Evolutionary conservation across 2,329 filamentous ascomycete genomes (phyloP).

Genomic region (Nigrospora sphaerica): DNA sequence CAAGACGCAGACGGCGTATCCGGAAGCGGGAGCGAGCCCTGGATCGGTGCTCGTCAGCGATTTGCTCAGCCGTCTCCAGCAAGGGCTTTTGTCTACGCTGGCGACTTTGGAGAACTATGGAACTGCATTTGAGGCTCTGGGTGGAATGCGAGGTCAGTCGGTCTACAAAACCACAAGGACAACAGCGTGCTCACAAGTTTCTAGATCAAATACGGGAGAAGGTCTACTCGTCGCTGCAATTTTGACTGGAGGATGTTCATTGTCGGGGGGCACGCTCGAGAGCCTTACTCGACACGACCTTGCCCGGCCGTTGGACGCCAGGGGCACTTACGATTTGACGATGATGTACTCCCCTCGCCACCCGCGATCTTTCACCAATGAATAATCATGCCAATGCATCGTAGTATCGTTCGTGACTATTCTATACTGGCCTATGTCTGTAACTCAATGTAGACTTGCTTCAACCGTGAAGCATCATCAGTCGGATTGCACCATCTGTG

Average conservation of each 20-base stretch:
- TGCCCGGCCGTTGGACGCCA: too few relatives aligned
- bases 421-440: too few relatives aligned
- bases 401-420: too few relatives aligned
- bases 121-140: conserved; percentile 35
- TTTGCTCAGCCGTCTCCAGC: conserved; percentile 31
- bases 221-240: conserved; percentile 2
- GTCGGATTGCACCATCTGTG: too few relatives aligned
- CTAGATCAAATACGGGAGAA: conserved; percentile 8
- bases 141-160: conserved; percentile 34
- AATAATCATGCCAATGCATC: too few relatives aligned
- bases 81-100: conserved; percentile 32
- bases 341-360: too few relatives aligned
- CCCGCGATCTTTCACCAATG: too few relatives aligned
- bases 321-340: too few relatives aligned
- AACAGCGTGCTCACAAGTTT: background rate
- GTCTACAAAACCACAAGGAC: background rate
- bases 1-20: conserved; percentile 30
- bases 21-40: conserved; percentile 12
- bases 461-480: too few relatives aligned
- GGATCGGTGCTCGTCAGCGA: conserved; percentile 21
- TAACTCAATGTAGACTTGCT: too few relatives aligned
- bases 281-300: too few relatives aligned
- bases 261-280: too few relatives aligned
- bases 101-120: conserved; percentile 34
- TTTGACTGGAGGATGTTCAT: background rate